phyloP scores from a whole-genome alignment of 1,284 basidiomycete genomes.

The Amylostereum areolatum region DNA sequence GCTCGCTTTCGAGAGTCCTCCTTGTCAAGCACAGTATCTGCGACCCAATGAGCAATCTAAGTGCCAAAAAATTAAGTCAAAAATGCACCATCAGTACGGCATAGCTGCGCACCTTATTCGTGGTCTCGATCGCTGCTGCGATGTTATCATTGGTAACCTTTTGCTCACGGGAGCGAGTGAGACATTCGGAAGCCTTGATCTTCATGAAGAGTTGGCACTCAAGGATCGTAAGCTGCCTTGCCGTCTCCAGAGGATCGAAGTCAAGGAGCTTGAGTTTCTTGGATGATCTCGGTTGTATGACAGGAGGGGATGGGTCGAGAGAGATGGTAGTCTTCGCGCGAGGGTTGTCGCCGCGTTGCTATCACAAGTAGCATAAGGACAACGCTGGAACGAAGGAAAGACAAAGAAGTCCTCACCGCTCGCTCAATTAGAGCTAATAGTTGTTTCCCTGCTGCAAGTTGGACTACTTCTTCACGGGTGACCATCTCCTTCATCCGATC shows the following conservation, averaged over 20 bases:
- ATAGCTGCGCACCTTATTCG: slow-evolving; percentile 68
- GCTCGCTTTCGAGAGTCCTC: slow-evolving; percentile 86
- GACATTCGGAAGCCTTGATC: slow-evolving; percentile 89
- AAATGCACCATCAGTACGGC: not conserved
- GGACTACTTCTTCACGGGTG: slow-evolving; percentile 56
- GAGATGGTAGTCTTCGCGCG: slow-evolving; percentile 39
- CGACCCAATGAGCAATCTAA: slow-evolving; percentile 92
- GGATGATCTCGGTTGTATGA: slow-evolving; percentile 70
- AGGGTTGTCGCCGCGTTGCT: slow-evolving; percentile 56
- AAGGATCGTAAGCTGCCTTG: slow-evolving; percentile 90
- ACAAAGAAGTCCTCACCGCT: slow-evolving; percentile 47
- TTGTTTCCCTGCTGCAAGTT: slow-evolving; percentile 66
- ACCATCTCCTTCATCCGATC: slow-evolving; percentile 77
- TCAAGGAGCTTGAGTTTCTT: slow-evolving; percentile 84
- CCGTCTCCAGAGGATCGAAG: slow-evolving; percentile 87
- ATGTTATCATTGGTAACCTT: slow-evolving; percentile 76
- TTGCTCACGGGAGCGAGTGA: slow-evolving; percentile 75
- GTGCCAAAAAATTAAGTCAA: not conserved
- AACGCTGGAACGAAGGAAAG: slow-evolving; percentile 1
- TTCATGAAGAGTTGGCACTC: slow-evolving; percentile 86
- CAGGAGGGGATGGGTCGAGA: slow-evolving; percentile 56
- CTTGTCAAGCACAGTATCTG: slow-evolving; percentile 80
- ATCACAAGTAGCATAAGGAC: slow-evolving; percentile 10
- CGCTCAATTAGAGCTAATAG: slow-evolving; percentile 70
- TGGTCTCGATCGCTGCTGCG: slow-evolving; percentile 85